phyloP scores from a whole-genome alignment of 176 grass and related monocot species.

The Zoysia japonica region DNA sequence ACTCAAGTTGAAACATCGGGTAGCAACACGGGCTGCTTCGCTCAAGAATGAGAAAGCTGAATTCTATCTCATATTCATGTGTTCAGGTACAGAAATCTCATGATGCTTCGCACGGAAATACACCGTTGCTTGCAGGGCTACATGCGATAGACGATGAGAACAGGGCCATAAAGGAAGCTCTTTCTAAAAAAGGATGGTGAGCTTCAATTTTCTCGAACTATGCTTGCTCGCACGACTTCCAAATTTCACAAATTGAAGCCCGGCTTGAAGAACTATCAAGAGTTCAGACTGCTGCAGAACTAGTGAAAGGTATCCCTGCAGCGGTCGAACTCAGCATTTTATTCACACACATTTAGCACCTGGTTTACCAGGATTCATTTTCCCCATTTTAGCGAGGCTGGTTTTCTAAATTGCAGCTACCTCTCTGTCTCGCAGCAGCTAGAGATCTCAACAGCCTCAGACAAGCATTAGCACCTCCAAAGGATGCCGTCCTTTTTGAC shows the following conservation, averaged over 20 bases:
- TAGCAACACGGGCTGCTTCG: constrained; percentile 1
- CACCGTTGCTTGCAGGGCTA: constrained; percentile 67
- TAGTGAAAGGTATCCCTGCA: constrained; percentile 50
- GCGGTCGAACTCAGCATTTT: not conserved
- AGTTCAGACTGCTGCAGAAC: constrained; percentile 34
- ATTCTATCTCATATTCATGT: constrained; percentile 22
- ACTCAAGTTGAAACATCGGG: constrained; percentile 61
- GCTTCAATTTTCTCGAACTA: constrained; percentile 57
- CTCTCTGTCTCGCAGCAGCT: constrained; percentile 38
- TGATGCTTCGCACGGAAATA: constrained; percentile 43
- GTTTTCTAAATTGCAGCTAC: constrained; percentile 14
- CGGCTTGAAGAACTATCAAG: constrained; percentile 63
- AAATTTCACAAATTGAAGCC: constrained; percentile 71
- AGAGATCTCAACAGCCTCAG: constrained; percentile 70
- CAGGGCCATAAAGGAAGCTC: constrained; percentile 80
- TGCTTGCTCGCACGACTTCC: constrained; percentile 63
- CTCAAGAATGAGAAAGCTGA: constrained; percentile 45
- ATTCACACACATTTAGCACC: not conserved
- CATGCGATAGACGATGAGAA: constrained; percentile 71
- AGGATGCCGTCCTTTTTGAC: constrained; percentile 50
- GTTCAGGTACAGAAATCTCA: constrained; percentile 29
- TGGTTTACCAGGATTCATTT: not conserved
- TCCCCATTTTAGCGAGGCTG: not conserved
- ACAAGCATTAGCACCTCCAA: constrained; percentile 76
- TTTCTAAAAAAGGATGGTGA: constrained; percentile 70